phyloP scores from a whole-genome alignment of 257 asterid species.

The Sherardia arvensis region DNA sequence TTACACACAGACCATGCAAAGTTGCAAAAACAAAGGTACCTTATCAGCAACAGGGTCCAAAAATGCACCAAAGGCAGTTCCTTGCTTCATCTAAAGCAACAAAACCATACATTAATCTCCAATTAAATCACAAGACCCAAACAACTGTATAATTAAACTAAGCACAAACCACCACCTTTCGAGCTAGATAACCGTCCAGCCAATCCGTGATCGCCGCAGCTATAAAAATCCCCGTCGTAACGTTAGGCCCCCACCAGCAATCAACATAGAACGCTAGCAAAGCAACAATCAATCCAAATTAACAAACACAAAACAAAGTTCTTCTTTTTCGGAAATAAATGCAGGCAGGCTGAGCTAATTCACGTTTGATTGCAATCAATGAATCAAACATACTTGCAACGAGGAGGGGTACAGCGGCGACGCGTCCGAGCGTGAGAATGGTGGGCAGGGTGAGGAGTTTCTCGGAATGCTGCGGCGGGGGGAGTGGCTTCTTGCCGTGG shows the following conservation, averaged over 20 bases:
- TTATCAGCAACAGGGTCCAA: slow-evolving; percentile 99
- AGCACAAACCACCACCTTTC: slow-evolving; percentile 48
- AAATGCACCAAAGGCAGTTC: slow-evolving; percentile 93
- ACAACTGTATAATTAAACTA: slow-evolving; percentile 6
- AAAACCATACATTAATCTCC: slow-evolving; percentile 6
- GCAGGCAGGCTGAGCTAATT: neutral
- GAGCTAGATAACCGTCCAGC: slow-evolving; percentile 97
- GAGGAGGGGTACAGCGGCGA: slow-evolving; percentile 75
- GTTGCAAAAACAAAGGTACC: slow-evolving; percentile 30
- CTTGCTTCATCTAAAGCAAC: slow-evolving; percentile 74
- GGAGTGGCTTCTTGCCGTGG: slow-evolving; percentile 20
- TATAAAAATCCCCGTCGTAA: slow-evolving; percentile 71
- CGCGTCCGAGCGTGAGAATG: slow-evolving; percentile 86
- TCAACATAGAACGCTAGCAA: slow-evolving; percentile 69
- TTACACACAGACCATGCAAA: neutral
- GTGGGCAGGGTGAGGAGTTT: slow-evolving; percentile 92
- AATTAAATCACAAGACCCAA: neutral
- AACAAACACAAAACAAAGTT: no score
- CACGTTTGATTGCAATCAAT: neutral
- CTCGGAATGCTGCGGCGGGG: slow-evolving; percentile 24
- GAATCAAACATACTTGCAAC: slow-evolving; percentile 57
- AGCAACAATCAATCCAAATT: slow-evolving; percentile 12
- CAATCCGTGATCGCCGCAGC: slow-evolving; percentile 94
- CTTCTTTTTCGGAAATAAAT: no score
- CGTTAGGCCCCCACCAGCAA: slow-evolving; percentile 89